phyloP scores from a whole-genome alignment of 2,329 filamentous ascomycete species.

The Didymella lethalis region DNA sequence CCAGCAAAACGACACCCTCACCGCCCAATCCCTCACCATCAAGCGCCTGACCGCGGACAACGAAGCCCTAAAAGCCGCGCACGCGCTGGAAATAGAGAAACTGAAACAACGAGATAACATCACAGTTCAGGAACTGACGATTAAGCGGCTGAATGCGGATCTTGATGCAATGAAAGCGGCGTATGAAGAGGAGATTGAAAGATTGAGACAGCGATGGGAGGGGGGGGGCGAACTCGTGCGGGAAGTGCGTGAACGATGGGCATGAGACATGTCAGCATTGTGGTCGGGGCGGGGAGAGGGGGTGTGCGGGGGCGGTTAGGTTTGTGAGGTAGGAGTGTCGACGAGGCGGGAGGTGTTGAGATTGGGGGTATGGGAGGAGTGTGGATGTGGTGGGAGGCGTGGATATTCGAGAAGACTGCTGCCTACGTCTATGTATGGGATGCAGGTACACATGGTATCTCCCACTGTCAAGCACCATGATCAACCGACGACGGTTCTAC shows the following conservation, averaged over 20 bases:
- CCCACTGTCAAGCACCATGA: too few relatives aligned
- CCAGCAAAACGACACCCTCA: background rate
- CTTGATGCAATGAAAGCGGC: background rate
- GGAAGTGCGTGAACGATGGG: background rate
- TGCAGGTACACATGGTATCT: accelerated
- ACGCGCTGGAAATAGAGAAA: background rate
- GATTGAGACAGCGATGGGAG: background rate
- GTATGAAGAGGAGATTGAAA: background rate
- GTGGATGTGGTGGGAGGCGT: too few relatives aligned
- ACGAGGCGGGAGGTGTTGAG: too few relatives aligned
- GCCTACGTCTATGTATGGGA: too few relatives aligned
- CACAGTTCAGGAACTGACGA: background rate
- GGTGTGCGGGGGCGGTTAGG: background rate
- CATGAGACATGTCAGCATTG: background rate
- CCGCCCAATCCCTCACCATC: background rate
- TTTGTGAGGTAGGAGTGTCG: background rate
- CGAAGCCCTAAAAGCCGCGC: background rate
- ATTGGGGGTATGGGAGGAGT: too few relatives aligned
- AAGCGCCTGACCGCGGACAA: background rate
- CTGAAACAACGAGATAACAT: background rate
- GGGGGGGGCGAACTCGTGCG: background rate
- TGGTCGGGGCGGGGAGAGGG: too few relatives aligned
- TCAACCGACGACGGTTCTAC: too few relatives aligned
- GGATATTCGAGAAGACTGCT: too few relatives aligned
- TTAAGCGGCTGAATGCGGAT: background rate